Conservation (phyloP, 192 early-diverging fungal genomes). For the Backusella australiensis region DNA sequence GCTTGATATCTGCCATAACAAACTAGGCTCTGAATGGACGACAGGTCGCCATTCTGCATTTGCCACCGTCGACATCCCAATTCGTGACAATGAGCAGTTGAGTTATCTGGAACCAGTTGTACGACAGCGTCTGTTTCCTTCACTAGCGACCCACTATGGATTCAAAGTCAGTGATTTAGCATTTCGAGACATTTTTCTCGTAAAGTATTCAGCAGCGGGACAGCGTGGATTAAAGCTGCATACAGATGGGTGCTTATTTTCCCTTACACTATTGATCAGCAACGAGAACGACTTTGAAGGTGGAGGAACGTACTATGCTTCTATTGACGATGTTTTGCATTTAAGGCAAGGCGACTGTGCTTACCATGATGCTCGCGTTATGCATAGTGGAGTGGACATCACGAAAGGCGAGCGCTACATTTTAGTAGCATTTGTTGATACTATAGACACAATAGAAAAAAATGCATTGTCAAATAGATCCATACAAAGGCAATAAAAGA, state of each 20-base stretch:
- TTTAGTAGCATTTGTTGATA: conserved; percentile 56
- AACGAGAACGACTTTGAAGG: conserved; percentile 45
- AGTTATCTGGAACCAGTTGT: conserved; percentile 23
- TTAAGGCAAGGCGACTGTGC: conserved; percentile 43
- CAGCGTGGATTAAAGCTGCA: conserved; percentile 45
- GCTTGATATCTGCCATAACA: conserved; percentile 8
- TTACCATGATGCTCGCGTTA: conserved; percentile 44
- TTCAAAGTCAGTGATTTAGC: conserved; percentile 27
- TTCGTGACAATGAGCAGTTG: conserved; percentile 20
- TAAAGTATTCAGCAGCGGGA: conserved; percentile 43
- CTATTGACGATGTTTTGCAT: conserved; percentile 17
- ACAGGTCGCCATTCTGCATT: conserved; percentile 49
- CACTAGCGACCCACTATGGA: conserved; percentile 31
- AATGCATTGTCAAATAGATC: background rate
- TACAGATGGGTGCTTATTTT: conserved; percentile 55
- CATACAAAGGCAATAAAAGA: background rate
- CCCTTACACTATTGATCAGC: conserved; percentile 52
- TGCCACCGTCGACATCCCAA: conserved; percentile 47
- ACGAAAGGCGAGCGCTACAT: conserved; percentile 39
- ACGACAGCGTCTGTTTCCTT: conserved; percentile 21
- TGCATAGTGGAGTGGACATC: conserved; percentile 44
- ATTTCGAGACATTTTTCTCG: conserved; percentile 48
- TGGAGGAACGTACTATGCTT: conserved; percentile 49
- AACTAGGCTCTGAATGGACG: conserved; percentile 35
- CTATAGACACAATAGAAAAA: conserved; percentile 33